Evolutionary conservation across 2,329 filamentous ascomycete species (phyloP), one percentile per base, ranked within the genome.

Genomic region (Stagonosporopsis vannaccii): DNA sequence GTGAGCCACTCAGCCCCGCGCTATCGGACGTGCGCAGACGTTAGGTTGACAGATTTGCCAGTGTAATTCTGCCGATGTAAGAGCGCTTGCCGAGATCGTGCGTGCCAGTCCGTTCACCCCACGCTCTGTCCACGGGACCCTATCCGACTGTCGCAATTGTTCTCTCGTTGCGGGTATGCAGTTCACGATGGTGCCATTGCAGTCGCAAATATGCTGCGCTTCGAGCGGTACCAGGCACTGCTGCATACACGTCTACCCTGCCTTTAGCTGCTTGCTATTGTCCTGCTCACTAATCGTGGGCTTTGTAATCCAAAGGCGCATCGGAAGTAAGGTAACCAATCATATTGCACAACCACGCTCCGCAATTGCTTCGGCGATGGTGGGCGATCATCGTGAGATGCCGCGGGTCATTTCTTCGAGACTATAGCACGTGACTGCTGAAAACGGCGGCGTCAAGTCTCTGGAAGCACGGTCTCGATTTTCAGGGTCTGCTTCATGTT

Each of bases 1-100:
- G 51, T 47, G 46, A 58, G 56, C 50, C 45, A 50, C n/a, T 50
- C 41, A 55, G 56, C 56, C 56, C 55, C 51, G 45, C 49, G 44
- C 40, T 39, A 42, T 58, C 56, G 46, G 56, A 53, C 44, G 39
- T 43, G 43, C 36, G 47, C 26, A 30, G n/a, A 28, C 40, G 25
- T 48, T 49, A 26, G 25, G 39, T 5, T 53, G 50, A 52, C 55
- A 50, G 23, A 20, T 47, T 32, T 37, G 23, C 53, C 53, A 42
- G 22, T 50, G 53, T 56, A 51, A 56, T 42, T 19, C 35, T 37
- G 35, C 35, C 35, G 35, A 37, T 20, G 35, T 37, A 43, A 43
- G 12, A 43, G 44, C 33, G 26, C 45, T 51, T 58, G 56, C 56
- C 56, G 50, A 58, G 51, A 47, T 37, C 33, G 49, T 49, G 55